Conservation (phyloP, 2,329 filamentous ascomycete genomes). For the Daldinia sp. region DNA sequence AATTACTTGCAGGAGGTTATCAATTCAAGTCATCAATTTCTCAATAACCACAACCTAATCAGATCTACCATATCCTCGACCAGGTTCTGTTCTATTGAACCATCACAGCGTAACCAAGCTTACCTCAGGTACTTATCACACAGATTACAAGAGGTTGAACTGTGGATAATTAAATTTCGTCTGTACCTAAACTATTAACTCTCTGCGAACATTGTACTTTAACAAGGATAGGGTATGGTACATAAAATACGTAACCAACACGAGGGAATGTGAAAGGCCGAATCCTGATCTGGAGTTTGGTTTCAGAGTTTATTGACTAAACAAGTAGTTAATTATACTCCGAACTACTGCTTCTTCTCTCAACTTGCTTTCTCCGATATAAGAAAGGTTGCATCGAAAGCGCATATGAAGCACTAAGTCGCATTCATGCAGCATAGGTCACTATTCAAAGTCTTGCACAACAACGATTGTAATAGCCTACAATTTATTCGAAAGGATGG, state of each 20-base stretch:
- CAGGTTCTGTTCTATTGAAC: not conserved
- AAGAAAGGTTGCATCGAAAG: not conserved
- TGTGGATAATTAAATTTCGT: not conserved
- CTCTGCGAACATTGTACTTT: not conserved
- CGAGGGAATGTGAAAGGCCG: not conserved
- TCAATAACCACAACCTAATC: no score
- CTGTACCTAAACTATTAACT: no score
- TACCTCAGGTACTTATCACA: not conserved
- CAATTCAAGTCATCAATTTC: no score
- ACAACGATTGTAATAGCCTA: conserved; percentile 14
- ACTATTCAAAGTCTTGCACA: not conserved
- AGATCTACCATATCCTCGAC: not conserved
- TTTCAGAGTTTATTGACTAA: conserved; percentile 7
- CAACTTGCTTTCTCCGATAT: not conserved
- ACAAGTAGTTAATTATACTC: conserved; percentile 6
- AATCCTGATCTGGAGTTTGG: conserved; percentile 1
- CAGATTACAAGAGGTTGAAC: not conserved
- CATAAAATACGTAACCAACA: not conserved
- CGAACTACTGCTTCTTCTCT: not conserved
- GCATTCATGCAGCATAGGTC: not conserved
- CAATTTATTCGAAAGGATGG: not conserved
- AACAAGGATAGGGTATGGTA: conserved; percentile 1
- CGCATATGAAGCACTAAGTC: not conserved
- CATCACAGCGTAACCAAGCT: not conserved
- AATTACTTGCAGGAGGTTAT: no score